Evolutionary conservation across 306 rosid species (phyloP), one percentile per base, ranked within the genome.

Genomic region (Vigna hirtella): DNA sequence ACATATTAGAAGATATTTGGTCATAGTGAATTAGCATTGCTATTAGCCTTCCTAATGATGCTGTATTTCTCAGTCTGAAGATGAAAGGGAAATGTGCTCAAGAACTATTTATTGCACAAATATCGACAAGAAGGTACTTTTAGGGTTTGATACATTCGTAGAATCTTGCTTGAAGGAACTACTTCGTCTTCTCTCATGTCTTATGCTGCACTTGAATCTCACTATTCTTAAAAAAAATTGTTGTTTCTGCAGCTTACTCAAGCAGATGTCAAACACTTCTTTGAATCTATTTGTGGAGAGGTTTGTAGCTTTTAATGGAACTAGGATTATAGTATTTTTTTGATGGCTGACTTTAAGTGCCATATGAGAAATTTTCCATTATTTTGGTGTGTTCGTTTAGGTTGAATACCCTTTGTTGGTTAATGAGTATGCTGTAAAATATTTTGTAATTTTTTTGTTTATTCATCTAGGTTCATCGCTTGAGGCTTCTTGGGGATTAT

Each of bases 11-110:
- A 55, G 26, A 20, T 43, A 50, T 68, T 80, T 77, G 70, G 42
- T 18, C 16, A 24, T 63, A 18, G 66, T 74, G 71, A 17, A 53
- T 73, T 85, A 66, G 83, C 67, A 48, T 40, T 57, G 22, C 55
- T 14, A 63, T 67, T 75, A 70, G 69, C 73, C 58, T 77, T 87
- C 74, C 42, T 52, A 51, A 28, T 57, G 79, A 42, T 70, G 68
- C 76, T 78, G 30, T 71, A 30, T 56, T 34, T 48, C 76, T 67
- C 91, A 95, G 99, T 95, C 98, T 51, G 90, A 89, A 43, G 99
- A 95, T 81, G 99, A 95, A 71, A 90, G 98, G 32, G 99, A 95
- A 87, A 95, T 95, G 99, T 95, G 99, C 90, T 89, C 98, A 66
- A 93, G 99, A 76, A 95, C 99, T 43, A 95, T 95, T 76, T 95